These are phyloP conservation scores for Solanum dulcamara DNA, from an alignment of 257 asterid species.

Conservation along the genomic window DNA sequence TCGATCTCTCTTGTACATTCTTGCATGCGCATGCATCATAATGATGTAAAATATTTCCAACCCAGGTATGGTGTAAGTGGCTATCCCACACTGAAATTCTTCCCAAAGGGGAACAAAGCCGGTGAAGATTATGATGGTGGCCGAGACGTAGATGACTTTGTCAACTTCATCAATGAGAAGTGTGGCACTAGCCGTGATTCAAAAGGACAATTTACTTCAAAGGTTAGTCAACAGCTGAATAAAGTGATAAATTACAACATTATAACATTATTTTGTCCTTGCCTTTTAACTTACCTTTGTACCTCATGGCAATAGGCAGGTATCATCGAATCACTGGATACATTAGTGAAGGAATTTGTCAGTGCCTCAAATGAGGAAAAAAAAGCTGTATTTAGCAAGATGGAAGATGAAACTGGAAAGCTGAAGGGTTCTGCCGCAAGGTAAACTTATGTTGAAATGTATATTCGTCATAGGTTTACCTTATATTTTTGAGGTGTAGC, in stretches of 20 bases:
- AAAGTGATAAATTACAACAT: background rate
- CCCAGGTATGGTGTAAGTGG: constrained; percentile 52
- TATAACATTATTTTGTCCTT: background rate
- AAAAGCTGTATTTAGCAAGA: constrained; percentile 28
- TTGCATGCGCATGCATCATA: background rate
- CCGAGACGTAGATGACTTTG: constrained; percentile 53
- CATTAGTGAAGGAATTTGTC: constrained; percentile 63
- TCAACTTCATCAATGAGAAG: constrained; percentile 77
- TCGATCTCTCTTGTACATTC: background rate
- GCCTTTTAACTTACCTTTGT: constrained; percentile 4
- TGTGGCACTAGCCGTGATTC: constrained; percentile 81
- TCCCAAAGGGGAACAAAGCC: constrained; percentile 87
- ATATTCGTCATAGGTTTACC: background rate
- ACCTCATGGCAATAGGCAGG: constrained; percentile 54
- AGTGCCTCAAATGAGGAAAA: constrained; percentile 54
- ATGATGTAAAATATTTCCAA: background rate
- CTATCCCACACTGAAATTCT: constrained; percentile 66
- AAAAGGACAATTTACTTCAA: constrained; percentile 61
- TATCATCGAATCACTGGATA: constrained; percentile 44
- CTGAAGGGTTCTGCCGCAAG: constrained; percentile 64
- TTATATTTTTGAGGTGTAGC: background rate
- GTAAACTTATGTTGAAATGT: constrained; percentile 14
- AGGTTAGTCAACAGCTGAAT: constrained; percentile 35
- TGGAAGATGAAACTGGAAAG: constrained; percentile 77
- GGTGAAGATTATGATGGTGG: constrained; percentile 93